phyloP scores from a whole-genome alignment of 352 stramenopile genomes.

The Globisporangium alternatum region DNA sequence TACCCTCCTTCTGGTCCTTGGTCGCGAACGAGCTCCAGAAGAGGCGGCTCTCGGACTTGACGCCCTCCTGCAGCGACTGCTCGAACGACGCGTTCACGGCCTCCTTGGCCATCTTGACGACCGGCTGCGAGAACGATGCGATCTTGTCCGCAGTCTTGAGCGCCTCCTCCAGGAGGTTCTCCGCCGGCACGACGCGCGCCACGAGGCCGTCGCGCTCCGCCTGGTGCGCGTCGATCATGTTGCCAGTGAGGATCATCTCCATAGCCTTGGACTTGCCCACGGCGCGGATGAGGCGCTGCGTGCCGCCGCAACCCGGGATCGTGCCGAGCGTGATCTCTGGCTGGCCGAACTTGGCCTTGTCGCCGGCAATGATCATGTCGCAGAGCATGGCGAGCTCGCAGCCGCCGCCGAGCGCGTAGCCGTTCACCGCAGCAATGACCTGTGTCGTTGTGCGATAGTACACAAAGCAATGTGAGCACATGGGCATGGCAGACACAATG shows the following conservation, averaged over 20 bases:
- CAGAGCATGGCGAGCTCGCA: slow-evolving; percentile 99
- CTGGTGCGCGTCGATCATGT: slow-evolving; percentile 95
- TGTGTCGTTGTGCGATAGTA: slow-evolving; percentile 14
- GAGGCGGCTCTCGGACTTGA: slow-evolving; percentile 96
- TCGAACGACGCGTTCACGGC: slow-evolving; percentile 93
- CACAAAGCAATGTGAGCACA: not conserved
- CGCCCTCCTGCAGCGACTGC: slow-evolving; percentile 91
- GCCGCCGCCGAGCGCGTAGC: slow-evolving; percentile 96
- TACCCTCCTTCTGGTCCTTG: slow-evolving; percentile 93
- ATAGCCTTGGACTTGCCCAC: slow-evolving; percentile 99
- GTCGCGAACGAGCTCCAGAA: slow-evolving; percentile 99
- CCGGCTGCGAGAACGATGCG: slow-evolving; percentile 92
- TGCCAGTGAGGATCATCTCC: slow-evolving; percentile 98
- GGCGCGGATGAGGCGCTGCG: slow-evolving; percentile 95
- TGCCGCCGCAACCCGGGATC: slow-evolving; percentile 96
- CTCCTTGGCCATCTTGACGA: slow-evolving; percentile 97
- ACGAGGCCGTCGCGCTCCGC: slow-evolving; percentile 93
- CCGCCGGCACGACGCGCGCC: slow-evolving; percentile 90
- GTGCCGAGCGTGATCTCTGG: slow-evolving; percentile 98
- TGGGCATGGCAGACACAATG: not conserved
- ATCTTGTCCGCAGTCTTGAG: slow-evolving; percentile 97
- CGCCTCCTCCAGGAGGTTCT: slow-evolving; percentile 92
- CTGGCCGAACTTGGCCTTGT: slow-evolving; percentile 97
- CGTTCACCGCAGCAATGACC: slow-evolving; percentile 97
- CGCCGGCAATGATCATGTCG: slow-evolving; percentile 96